Evolutionary conservation across 2,329 filamentous ascomycete species (phyloP), one percentile per base, ranked within the genome.

Genomic region (Exophiala mesophila): DNA sequence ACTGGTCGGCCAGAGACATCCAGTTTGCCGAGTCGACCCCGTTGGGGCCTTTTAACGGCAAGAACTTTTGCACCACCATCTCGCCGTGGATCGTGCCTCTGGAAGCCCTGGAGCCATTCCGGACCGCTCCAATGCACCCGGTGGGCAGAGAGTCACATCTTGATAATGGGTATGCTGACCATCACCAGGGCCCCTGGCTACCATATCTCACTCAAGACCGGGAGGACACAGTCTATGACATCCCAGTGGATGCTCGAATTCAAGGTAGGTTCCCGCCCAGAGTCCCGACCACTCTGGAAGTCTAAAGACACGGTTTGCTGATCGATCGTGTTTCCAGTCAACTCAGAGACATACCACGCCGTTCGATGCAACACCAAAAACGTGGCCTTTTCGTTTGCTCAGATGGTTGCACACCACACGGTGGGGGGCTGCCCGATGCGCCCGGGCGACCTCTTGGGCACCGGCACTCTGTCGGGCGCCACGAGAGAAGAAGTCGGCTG

Each of bases 381-480:
- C 55, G 69, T 89, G 6, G 69, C 89, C n/a, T 90, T 79, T 72
- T 88, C 83, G 0, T 89, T 88, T 65, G 77, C 82, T 3, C 85
- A 89, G 62, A 88, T 88, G 83, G 69, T 90, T 31, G 77, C 85
- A 1, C 85, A 89, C 59, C 85, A 89, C 59, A 80, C 82, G 2
- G 72, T 85, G 32, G 83, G 81, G 1, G 85, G 85, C 4, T 89
- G 85, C 60, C 78, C 80, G 2, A 71, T 90, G 70, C 74, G 78
- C 36, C 73, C 80, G 0, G 85, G 85, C 20, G 85, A 89, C 58
- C 63, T 89, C 39, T 65, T 90, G 5, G 86, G 83, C 2, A 85
- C 82, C 1, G 86, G 86, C 2, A 92, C 86, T 1, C 88, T 90
- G 55, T 81, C 76, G 28, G 85, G 85, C 2, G 70, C 63, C 5